These are phyloP conservation scores for Daldinia concentrica DNA, from an alignment of 495 filamentous ascomycete genomes.

Conservation along the genomic window DNA sequence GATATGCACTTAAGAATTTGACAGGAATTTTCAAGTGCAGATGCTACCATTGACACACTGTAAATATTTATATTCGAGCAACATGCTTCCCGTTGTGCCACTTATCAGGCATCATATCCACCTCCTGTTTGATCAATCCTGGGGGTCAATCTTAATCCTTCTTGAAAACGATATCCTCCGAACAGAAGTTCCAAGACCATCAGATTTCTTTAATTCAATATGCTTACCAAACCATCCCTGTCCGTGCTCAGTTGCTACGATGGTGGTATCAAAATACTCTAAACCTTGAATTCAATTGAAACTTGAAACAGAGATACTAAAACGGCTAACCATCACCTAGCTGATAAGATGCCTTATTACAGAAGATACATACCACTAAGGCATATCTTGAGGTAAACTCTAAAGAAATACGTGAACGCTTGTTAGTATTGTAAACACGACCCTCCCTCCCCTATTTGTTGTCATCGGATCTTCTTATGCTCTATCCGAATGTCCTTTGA, in stretches of 20 bases:
- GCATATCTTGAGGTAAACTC: not conserved
- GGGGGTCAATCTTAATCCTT: not conserved
- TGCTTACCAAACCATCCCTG: not conserved
- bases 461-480: not conserved
- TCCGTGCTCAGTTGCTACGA: not conserved
- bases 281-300: not conserved
- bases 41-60: not conserved
- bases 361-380: not conserved
- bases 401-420: not conserved
- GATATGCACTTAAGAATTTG: not conserved
- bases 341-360: not conserved
- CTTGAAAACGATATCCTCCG: not conserved
- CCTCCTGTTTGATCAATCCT: not conserved
- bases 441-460: too few relatives aligned
- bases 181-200: not conserved
- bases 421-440: not conserved
- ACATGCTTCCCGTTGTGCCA: not conserved
- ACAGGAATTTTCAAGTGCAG: not conserved
- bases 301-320: not conserved
- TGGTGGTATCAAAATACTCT: not conserved
- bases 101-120: not conserved
- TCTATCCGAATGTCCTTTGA: not conserved
- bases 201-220: not conserved
- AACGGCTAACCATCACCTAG: not conserved
- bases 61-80: not conserved